Conservation (phyloP, 2,329 filamentous ascomycete genomes). For the Colletotrichum sp. region DNA sequence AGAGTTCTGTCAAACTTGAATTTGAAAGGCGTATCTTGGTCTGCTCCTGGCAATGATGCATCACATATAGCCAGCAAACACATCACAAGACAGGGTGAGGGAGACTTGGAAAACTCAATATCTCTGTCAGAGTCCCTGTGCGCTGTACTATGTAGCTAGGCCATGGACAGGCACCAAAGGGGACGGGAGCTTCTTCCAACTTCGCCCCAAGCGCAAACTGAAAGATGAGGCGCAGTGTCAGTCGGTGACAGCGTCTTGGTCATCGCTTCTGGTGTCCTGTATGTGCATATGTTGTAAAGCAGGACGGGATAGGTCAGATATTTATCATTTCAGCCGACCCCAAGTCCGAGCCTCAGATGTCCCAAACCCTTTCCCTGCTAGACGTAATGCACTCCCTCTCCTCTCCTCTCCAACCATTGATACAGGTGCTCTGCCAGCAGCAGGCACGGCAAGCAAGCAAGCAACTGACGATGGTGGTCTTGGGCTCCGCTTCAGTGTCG, state of each 20-base stretch:
- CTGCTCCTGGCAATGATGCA: neutral
- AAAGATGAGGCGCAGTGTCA: neutral
- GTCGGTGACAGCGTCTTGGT: neutral
- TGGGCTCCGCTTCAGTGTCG: neutral
- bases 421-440: neutral
- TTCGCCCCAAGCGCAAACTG: neutral
- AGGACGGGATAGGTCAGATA: neutral
- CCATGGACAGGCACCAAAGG: neutral
- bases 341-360: neutral
- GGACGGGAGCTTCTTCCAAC: neutral
- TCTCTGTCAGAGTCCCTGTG: neutral
- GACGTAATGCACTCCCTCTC: neutral
- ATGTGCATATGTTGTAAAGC: neutral
- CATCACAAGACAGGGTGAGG: neutral
- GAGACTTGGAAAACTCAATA: neutral
- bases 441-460: neutral
- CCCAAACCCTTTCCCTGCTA: neutral
- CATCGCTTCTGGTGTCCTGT: neutral
- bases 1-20: neutral
- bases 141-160: neutral
- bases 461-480: neutral
- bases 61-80: neutral
- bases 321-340: neutral
- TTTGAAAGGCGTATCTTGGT: neutral
- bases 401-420: neutral